These are phyloP conservation scores for Penicillium sp. DNA, from an alignment of 2,329 filamentous ascomycete genomes.

Conservation along the genomic window DNA sequence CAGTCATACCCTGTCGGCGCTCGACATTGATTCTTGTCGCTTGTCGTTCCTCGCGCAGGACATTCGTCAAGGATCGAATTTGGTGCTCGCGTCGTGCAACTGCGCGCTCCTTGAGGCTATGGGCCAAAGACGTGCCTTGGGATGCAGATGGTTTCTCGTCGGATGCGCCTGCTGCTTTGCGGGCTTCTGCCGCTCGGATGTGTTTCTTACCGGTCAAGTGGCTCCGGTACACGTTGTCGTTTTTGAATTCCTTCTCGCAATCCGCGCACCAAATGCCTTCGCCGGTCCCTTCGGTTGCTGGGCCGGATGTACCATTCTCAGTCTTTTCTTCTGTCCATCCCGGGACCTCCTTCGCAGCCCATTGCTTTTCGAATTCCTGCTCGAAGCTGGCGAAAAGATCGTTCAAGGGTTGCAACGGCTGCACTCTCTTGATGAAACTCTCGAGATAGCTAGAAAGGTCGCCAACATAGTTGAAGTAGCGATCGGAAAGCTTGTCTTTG, in stretches of 20 bases:
- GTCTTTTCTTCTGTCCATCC: conserved; percentile 61
- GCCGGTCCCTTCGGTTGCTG: conserved; percentile 47
- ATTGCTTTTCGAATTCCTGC: conserved; percentile 71
- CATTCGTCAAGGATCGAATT: conserved; percentile 66
- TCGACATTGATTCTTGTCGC: conserved; percentile 93
- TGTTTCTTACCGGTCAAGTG: conserved; percentile 91
- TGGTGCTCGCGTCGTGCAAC: conserved; percentile 83
- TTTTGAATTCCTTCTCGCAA: conserved; percentile 91
- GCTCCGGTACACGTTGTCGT: conserved; percentile 84
- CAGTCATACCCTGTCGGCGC: conserved; percentile 93
- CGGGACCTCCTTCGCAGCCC: conserved; percentile 68
- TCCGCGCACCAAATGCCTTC: conserved; percentile 81
- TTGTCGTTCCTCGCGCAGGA: conserved; percentile 77
- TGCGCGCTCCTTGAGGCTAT: conserved; percentile 71
- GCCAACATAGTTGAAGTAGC: conserved; percentile 83
- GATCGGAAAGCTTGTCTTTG: conserved; percentile 77
- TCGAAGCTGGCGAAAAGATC: conserved; percentile 69
- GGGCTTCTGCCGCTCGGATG: conserved; percentile 66
- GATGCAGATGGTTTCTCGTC: conserved; percentile 24
- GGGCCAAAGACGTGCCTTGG: conserved; percentile 19
- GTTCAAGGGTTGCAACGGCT: conserved; percentile 76
- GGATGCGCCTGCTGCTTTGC: conserved; percentile 41
- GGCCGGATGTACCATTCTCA: conserved; percentile 34
- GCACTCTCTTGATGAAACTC: conserved; percentile 71
- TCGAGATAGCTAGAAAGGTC: conserved; percentile 76